Base-by-base conservation (phyloP, 2,329 filamentous ascomycete genomes). In the Cylindrodendrum hubeiense region DNA sequence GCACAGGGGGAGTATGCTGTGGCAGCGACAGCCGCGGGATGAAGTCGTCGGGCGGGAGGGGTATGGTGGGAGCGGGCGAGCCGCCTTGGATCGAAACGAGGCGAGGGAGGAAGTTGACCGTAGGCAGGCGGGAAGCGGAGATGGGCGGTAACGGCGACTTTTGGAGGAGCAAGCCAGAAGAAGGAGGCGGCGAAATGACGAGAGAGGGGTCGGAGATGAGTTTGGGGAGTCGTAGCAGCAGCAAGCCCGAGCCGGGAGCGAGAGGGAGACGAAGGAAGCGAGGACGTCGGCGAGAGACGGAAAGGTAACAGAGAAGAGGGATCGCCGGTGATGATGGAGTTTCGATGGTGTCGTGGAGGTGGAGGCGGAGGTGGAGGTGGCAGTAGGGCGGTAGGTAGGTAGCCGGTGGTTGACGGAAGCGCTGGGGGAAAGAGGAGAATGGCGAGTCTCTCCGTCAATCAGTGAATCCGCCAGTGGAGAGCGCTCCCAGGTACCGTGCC, bases 261-360 rank as follows among this genome's bases (percentile, higher is more conserved):
- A 49, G 19, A 43, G 6, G 41, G 22, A 30, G 58, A 41, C 33
- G 28, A 44, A 19, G 28, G 39, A 12, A 47, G n/a, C 37, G 37
- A n/a, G 37, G 37, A 39, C 37, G 37, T n/a, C 47, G 21, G 47
- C 17, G 44, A 41, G 55, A 33, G 41, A 54, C 33, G 10, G 10
- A 33, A 28, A 54, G 39, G 28, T 10, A 54, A 54, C 49, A 54
- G 41, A 54, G 44, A 47, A 33, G 46, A 59, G 17, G 44, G 60
- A 59, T 58, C 54, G 60, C 52, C 47, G 54, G 60, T 44, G 60
- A 58, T 63, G 49, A 63, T 63, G 60, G 54, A 49, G 41, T 57
- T 49, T 63, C 49, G 54, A 49, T 57, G 52, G 55, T 57, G 60
- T 62, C 51, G 47, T 52, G 46, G 60, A 57, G 53, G 60, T 52